Percentiles rank a stretch among this genome's conserved stretches.
phyloP scores from a whole-genome alignment of 2,329 filamentous ascomycete species.

The Fusarium citri region DNA sequence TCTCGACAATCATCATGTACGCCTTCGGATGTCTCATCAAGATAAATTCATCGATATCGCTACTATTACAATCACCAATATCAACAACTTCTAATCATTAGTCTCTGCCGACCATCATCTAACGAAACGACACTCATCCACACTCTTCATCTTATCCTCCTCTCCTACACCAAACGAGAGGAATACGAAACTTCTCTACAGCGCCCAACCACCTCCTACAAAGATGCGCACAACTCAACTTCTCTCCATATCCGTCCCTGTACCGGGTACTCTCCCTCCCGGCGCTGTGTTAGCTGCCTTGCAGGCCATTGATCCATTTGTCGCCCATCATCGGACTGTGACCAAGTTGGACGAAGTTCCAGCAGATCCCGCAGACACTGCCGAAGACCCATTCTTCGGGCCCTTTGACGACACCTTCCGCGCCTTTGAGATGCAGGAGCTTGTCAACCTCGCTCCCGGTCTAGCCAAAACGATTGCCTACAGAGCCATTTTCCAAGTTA shows the following conservation, averaged over 20 bases:
- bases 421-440: slow-evolving; percentile 49
- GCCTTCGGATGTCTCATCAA: slow-evolving; percentile 31
- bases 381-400: slow-evolving; percentile 57
- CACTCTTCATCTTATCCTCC: neutral
- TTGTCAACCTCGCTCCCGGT: slow-evolving; percentile 54
- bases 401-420: slow-evolving; percentile 53
- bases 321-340: slow-evolving; percentile 55
- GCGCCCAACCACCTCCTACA: slow-evolving; percentile 3
- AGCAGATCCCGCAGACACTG: slow-evolving; percentile 49
- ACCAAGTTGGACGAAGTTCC: slow-evolving; percentile 52
- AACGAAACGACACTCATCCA: slow-evolving; percentile 3
- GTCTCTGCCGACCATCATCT: slow-evolving; percentile 1
- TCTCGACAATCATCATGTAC: slow-evolving; percentile 39
- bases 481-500: slow-evolving; percentile 58
- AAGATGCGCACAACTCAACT: slow-evolving; percentile 49
- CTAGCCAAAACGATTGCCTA: slow-evolving; percentile 56
- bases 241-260: slow-evolving; percentile 55
- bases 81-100: slow-evolving; percentile 7
- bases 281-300: slow-evolving; percentile 54
- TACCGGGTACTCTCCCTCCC: slow-evolving; percentile 55
- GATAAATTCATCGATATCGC: slow-evolving; percentile 27
- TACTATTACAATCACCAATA: slow-evolving; percentile 15
- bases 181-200: neutral
- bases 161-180: neutral
- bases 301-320: slow-evolving; percentile 56